Percentiles rank a stretch among this genome's conserved stretches.
Conservation (phyloP, 257 asterid genomes). For the Fraxinus pennsylvanica region DNA sequence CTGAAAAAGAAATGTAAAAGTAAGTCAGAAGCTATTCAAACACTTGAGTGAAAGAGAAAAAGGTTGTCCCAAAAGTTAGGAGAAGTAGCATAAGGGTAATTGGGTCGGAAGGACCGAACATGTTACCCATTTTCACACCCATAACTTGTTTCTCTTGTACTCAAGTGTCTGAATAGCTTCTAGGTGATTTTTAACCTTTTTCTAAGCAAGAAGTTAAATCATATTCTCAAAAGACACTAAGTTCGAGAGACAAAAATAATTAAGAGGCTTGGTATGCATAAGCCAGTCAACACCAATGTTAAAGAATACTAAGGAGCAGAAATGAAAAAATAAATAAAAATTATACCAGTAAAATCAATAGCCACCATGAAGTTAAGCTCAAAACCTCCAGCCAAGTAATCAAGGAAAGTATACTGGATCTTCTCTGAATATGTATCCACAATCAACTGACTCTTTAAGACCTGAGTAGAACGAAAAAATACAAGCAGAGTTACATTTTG, state of each 20-base stretch:
- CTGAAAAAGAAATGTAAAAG: conserved; percentile 47
- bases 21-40: conserved; percentile 29
- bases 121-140: neutral
- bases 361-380: conserved; percentile 99
- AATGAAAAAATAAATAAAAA: neutral
- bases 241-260: neutral
- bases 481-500: conserved; percentile 4
- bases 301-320: conserved; percentile 13
- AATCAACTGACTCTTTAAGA: conserved; percentile 73
- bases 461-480: conserved; percentile 41
- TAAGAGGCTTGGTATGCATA: conserved; percentile 8
- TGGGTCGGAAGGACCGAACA: neutral
- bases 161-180: neutral
- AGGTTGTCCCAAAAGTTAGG: no score
- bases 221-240: neutral
- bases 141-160: neutral
- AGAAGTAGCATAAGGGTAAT: neutral
- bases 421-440: conserved; percentile 85
- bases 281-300: conserved; percentile 12
- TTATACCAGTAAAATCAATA: conserved; percentile 90
- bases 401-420: conserved; percentile 79
- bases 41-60: neutral
- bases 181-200: neutral
- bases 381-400: conserved; percentile 85
- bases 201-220: neutral